These are phyloP conservation scores for Dentipellis sp. DNA, from an alignment of 768 basidiomycete species.

Conservation along the genomic window DNA sequence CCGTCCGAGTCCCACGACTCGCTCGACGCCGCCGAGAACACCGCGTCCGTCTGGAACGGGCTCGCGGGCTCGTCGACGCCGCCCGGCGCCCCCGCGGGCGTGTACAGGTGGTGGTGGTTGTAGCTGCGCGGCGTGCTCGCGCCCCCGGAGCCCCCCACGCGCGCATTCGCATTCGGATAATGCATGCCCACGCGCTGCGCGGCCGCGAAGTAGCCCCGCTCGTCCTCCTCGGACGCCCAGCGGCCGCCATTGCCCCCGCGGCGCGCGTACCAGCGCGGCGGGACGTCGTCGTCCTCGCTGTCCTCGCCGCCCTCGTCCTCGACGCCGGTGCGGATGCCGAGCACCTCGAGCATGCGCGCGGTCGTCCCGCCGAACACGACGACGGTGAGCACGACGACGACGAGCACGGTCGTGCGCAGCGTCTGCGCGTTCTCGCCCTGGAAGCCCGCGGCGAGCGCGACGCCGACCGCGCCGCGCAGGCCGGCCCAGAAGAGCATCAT, in stretches of 20 bases:
- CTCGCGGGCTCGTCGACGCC: neutral
- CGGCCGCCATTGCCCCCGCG: neutral
- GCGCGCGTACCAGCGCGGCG: neutral
- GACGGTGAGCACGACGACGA: constrained; percentile 93
- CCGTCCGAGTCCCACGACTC: constrained; percentile 72
- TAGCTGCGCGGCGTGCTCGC: constrained; percentile 43
- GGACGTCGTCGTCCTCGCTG: constrained; percentile 39
- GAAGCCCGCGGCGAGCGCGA: constrained; percentile 94
- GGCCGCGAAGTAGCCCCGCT: neutral
- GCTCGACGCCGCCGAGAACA: constrained; percentile 66
- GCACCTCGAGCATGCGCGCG: constrained; percentile 88
- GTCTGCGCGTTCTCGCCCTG: constrained; percentile 89
- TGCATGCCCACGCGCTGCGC: constrained; percentile 11
- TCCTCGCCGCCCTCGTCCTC: constrained; percentile 77
- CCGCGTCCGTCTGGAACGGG: constrained; percentile 19
- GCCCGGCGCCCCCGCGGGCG: neutral
- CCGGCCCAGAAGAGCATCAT: constrained; percentile 99
- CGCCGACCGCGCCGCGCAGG: constrained; percentile 91
- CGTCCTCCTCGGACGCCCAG: neutral
- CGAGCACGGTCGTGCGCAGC: constrained; percentile 86
- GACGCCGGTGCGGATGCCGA: constrained; percentile 93
- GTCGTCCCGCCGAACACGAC: constrained; percentile 97
- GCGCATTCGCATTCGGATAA: constrained; percentile 18
- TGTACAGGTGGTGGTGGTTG: constrained; percentile 48
- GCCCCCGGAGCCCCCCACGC: constrained; percentile 23